Conservation (phyloP, 306 rosid genomes). For the Lathyrus oleraceus region DNA sequence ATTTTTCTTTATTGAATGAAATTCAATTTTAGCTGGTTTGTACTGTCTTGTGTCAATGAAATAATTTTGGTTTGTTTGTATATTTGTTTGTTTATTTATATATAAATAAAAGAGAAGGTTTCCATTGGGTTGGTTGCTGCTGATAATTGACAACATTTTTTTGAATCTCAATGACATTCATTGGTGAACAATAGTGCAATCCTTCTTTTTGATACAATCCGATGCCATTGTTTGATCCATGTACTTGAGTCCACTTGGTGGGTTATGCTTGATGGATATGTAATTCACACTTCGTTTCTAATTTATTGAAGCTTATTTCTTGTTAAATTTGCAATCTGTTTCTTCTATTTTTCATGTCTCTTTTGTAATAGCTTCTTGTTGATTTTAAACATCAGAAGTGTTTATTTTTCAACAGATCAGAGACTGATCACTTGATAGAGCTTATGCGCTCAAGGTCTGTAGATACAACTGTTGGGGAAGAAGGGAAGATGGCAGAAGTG, state of each 20-base stretch:
- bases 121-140: slow-evolving; percentile 4
- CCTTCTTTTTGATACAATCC: not conserved
- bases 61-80: not conserved
- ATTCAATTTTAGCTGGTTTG: not conserved
- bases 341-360: not conserved
- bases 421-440: slow-evolving; percentile 78
- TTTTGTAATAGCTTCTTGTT: slow-evolving; percentile 6
- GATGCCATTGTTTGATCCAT: not conserved
- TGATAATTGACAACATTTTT: not conserved
- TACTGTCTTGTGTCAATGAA: too few species aligned
- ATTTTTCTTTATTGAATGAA: not conserved
- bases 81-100: not conserved
- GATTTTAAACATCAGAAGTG: slow-evolving; percentile 26
- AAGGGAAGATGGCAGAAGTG: slow-evolving; percentile 47
- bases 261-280: slow-evolving; percentile 17
- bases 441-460: slow-evolving; percentile 73
- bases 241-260: not conserved
- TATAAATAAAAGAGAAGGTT: not conserved
- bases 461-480: slow-evolving; percentile 46
- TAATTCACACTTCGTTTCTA: not conserved
- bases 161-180: not conserved
- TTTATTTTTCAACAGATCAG: slow-evolving; percentile 58
- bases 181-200: not conserved
- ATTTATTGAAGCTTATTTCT: slow-evolving; percentile 20
- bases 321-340: slow-evolving; percentile 12